Evolutionary conservation across 345 rosid species (phyloP), one percentile per base, ranked within the genome.

Genomic region (Eutrema yunnanense): DNA sequence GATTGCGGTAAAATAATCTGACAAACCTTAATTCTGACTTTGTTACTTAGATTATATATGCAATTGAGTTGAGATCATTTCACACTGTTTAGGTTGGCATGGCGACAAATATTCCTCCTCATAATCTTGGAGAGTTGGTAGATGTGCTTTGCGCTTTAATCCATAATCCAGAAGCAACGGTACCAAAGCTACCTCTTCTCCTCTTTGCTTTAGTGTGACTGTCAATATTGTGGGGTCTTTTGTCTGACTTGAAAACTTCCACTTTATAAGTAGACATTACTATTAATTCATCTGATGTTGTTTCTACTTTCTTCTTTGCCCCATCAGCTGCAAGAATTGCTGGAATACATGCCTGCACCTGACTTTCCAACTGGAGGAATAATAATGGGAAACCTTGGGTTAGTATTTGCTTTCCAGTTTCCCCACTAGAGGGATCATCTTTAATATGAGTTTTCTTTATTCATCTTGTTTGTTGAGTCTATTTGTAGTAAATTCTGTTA

Each of bases 311-410:
- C 30, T 62, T 56, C 71, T 60, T 43, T 61, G n/a, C 70, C 73
- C 54, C 75, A 29, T 42, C 80, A 94, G 98, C 77, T 94, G 83
- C 98, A 91, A 90, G 98, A 94, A 76, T 76, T 94, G 79, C 78
- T 91, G 82, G 98, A 94, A 75, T 89, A 94, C 86, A 94, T 94
- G 98, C 98, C 98, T 71, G 98, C 96, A 41, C 98, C 98, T 26
- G 98, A 94, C 83, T 94, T 94, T 76, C 98, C 98, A 47, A 94
- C 98, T 4, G 98, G 98, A 67, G 98, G 98, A 81, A 59, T 92
- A 68, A 88, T 94, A 29, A 90, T 94, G 97, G 98, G 98, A 70
- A 91, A 89, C 74, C 82, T 82, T 65, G 98, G 98, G 98, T 94
- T 78, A 74, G 86, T 77, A 57, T 78, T 36, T 65, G 29, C 5